phyloP scores from a whole-genome alignment of 2,329 filamentous ascomycete species.

The Ophiostoma sp. region DNA sequence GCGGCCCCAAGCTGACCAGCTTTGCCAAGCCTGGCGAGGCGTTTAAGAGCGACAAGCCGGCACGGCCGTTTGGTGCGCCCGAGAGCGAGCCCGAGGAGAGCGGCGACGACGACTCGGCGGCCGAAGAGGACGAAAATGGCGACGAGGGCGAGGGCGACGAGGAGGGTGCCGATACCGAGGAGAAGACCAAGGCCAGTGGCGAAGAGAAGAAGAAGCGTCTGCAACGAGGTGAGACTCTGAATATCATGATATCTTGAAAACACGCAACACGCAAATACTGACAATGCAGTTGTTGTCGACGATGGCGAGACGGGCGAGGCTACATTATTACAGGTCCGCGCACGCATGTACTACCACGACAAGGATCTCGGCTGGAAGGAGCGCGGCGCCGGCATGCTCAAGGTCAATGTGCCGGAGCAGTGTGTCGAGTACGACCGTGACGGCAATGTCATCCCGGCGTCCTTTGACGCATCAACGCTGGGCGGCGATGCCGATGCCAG shows the following conservation, averaged over 20 bases:
- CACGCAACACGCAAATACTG: constrained; percentile 26
- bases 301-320: constrained; percentile 82
- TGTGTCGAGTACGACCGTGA: constrained; percentile 51
- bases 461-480: constrained; percentile 28
- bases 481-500: constrained; percentile 24
- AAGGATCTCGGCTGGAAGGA: constrained; percentile 77
- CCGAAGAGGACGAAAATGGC: constrained; percentile 45
- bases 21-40: constrained; percentile 62
- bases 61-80: constrained; percentile 72
- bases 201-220: constrained; percentile 62
- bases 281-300: constrained; percentile 59
- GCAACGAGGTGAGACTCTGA: constrained; percentile 58
- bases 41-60: constrained; percentile 54
- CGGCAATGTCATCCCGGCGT: constrained; percentile 27
- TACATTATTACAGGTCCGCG: constrained; percentile 55
- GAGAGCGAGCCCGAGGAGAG: constrained; percentile 57
- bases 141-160: constrained; percentile 40
- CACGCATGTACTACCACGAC: constrained; percentile 79
- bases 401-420: constrained; percentile 67
- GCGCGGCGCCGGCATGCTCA: constrained; percentile 75
- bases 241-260: not conserved
- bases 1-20: constrained; percentile 51
- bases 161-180: constrained; percentile 39
- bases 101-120: constrained; percentile 34
- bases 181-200: constrained; percentile 32